Base-by-base conservation (phyloP, 1,139 yeast genomes). In the Saccharomyces hybrid region DNA sequence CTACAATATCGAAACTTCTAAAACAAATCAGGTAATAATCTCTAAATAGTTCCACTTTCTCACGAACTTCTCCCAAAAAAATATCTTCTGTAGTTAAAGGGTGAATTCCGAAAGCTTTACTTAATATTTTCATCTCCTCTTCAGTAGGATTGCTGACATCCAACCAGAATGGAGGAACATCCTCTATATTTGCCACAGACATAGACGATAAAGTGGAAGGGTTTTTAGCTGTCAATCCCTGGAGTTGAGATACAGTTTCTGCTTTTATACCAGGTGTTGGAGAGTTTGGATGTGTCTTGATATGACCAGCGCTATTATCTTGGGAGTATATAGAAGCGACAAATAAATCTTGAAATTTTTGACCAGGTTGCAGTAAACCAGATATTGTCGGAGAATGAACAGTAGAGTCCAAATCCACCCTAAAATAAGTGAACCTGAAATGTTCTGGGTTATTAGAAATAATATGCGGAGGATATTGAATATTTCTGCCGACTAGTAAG, bases 41-140 rank as follows among this genome's bases (percentile, higher is more conserved):
- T 62, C 84, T 82, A 75, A 93, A 93, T 50, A 93, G 71, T 70
- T 93, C 99, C 25, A 93, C 97, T 67, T 93, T 93, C 71, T 93
- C 99, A 57, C 99, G 81, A 1, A 96, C 85, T 66, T 93, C 99
- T 2, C 97, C 97, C 38, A 91, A 75, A 61, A 88, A 88, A 54
- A 93, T 93, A 74, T 93, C 99, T 69, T 93, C 99, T 0, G 97
- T 88, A 0, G 99, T 93, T 64, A 91, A 78, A 0, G 98, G 98
- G 70, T 91, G 99, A 57, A 91, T 88, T 0, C 96, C 96, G 72
- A 93, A 93, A 0, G 97, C 84, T 64, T 90, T 90, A 28, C 96
- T 83, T 14, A 93, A 67, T 0, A 88, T 95, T 68, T 90, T 90
- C 97, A 93, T 91, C 70, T 93, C 99, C 60, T 88, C 96, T 64